phyloP scores from a whole-genome alignment of 2,329 filamentous ascomycete genomes.

The Claviceps monticola region DNA sequence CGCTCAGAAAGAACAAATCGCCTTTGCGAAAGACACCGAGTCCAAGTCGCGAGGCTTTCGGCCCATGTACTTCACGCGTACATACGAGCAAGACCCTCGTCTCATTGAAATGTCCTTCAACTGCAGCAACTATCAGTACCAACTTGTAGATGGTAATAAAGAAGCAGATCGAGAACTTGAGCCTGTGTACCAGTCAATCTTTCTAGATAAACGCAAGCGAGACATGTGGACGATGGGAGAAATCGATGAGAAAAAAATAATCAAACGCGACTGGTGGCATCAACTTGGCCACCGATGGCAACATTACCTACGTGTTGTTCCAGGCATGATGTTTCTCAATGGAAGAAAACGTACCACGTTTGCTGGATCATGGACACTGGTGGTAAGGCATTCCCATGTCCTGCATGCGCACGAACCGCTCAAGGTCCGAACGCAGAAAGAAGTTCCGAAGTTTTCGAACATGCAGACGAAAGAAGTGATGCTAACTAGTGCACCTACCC shows the following conservation, averaged over 20 bases:
- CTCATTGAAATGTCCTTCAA: slow-evolving; percentile 61
- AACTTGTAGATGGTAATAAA: slow-evolving; percentile 37
- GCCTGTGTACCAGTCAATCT: slow-evolving; percentile 59
- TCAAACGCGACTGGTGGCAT: slow-evolving; percentile 53
- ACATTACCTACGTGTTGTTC: slow-evolving; percentile 51
- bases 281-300: slow-evolving; percentile 51
- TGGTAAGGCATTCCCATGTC: slow-evolving; percentile 29
- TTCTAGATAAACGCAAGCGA: slow-evolving; percentile 42
- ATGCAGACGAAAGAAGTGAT: background rate
- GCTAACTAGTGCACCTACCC: background rate
- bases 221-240: slow-evolving; percentile 45
- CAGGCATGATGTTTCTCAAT: slow-evolving; percentile 59
- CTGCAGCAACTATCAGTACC: slow-evolving; percentile 61
- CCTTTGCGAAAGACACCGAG: slow-evolving; percentile 28
- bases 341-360: slow-evolving; percentile 48
- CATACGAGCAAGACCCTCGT: slow-evolving; percentile 38
- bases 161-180: slow-evolving; percentile 22
- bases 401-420: background rate
- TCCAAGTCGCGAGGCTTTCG: slow-evolving; percentile 41
- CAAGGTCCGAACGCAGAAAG: background rate
- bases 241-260: slow-evolving; percentile 45
- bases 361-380: slow-evolving; percentile 54
- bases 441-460: no score
- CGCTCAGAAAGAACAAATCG: slow-evolving; percentile 24
- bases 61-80: slow-evolving; percentile 53